A percentile compares a stretch with the other conserved stretches of the same genome.
These are phyloP conservation scores for Ballota nigra DNA, from an alignment of 257 asterid genomes.

Conservation along the genomic window DNA sequence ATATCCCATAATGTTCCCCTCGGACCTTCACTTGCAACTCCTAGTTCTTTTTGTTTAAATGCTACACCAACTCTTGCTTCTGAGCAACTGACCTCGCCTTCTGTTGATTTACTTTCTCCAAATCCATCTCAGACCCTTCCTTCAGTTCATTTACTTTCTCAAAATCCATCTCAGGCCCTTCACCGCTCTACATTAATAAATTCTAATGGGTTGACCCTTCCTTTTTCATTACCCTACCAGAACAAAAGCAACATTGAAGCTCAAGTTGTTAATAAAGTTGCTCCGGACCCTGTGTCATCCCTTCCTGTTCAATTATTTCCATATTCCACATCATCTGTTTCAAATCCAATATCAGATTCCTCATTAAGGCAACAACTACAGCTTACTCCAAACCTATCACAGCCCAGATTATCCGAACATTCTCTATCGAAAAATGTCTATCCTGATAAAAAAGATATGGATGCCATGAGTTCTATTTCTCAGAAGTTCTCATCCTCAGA, in stretches of 20 bases:
- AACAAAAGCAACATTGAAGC: constrained; percentile 34
- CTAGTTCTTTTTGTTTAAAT: constrained; percentile 34
- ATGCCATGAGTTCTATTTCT: constrained; percentile 31
- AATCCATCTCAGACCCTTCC: constrained; percentile 38
- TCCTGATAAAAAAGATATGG: constrained; percentile 41
- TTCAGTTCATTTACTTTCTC: constrained; percentile 29
- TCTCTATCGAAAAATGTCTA: constrained; percentile 29
- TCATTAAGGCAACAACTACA: constrained; percentile 37
- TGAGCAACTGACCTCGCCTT: constrained; percentile 30
- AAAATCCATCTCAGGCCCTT: constrained; percentile 36
- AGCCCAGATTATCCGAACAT: constrained; percentile 43
- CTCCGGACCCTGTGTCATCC: constrained; percentile 31
- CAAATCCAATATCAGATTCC: constrained; percentile 38
- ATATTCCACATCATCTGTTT: constrained; percentile 36
- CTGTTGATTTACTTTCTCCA: constrained; percentile 28
- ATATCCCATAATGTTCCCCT: constrained; percentile 30
- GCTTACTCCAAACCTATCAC: constrained; percentile 48
- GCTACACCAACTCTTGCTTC: constrained; percentile 29
- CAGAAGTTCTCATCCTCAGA: constrained; percentile 30
- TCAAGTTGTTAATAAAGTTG: constrained; percentile 31
- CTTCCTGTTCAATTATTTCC: constrained; percentile 35
- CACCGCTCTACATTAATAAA: constrained; percentile 33
- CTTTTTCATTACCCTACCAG: constrained; percentile 41
- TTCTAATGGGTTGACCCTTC: constrained; percentile 35
- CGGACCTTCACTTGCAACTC: constrained; percentile 31